These are phyloP conservation scores for Xylaria venustula DNA, from an alignment of 495 filamentous ascomycete species.

Conservation along the genomic window DNA sequence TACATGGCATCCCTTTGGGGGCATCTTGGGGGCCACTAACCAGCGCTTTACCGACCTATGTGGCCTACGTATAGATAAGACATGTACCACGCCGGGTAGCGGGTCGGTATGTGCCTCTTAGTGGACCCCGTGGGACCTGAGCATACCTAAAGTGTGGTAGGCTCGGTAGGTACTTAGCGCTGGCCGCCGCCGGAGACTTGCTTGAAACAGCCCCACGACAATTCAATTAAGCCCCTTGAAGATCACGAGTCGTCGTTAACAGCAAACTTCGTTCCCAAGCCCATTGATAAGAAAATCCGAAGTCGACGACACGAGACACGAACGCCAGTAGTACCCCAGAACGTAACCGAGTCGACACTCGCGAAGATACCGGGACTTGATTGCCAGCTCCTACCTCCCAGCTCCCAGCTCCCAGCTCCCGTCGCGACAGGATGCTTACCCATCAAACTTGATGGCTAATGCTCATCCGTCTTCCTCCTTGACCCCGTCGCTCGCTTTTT, in stretches of 20 bases:
- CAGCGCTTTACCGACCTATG: no score
- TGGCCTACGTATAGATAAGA: no score
- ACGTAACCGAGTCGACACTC: neutral
- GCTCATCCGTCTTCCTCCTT: constrained; percentile 5
- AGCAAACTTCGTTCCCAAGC: neutral
- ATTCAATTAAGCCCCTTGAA: constrained; percentile 8
- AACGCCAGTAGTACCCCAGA: neutral
- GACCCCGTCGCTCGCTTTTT: neutral
- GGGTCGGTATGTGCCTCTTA: no score
- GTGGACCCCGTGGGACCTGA: neutral
- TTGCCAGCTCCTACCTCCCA: no score
- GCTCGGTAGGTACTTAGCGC: neutral
- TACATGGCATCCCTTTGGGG: no score
- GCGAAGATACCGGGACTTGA: no score
- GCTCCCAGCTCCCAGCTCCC: neutral
- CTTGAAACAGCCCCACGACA: constrained; percentile 5
- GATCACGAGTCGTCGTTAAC: constrained; percentile 1
- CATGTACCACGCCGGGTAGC: no score
- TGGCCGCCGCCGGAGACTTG: neutral
- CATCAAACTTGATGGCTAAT: constrained; percentile 1
- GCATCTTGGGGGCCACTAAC: no score
- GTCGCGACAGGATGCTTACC: constrained; percentile 14
- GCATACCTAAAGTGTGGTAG: neutral
- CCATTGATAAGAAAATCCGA: neutral
- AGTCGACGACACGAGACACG: neutral